Evolutionary conservation across 352 stramenopile species (phyloP), one percentile per base, ranked within the genome.

Genomic region (Globisporangium sylvaticum): DNA sequence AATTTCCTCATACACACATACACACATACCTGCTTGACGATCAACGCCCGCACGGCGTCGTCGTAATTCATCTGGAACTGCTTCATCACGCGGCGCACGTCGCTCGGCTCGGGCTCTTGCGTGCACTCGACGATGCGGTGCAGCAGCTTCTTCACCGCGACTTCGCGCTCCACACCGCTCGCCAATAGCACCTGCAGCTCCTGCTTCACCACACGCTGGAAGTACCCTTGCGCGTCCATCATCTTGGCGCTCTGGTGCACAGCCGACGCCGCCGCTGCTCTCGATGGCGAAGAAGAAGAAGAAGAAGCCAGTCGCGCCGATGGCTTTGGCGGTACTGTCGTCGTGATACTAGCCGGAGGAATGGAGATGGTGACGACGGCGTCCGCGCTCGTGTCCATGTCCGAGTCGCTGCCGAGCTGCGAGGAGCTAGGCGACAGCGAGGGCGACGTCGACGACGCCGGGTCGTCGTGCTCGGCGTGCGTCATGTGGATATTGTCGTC

Each of bases 31-130:
- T 95, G 85, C 71, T 95, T 95, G 5, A 95, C 87, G 62, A 95
- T 95, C 18, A 95, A 67, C 22, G 87, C 87, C 29, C 87, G 87
- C 58, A 92, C 81, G 1, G 87, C 87, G 66, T 95, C 87, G 71
- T 95, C 87, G 66, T 90, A 77, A 57, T 91, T 91, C 83, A 95
- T 93, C 67, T 93, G 80, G 71, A 95, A 95, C 73, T 93, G 82
- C 25, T 76, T 77, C 87, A 95, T 94, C 10, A 95, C 87, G 57
- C 76, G 77, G 24, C 82, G 80, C 39, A 95, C 87, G 37, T 91
- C 85, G 50, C 62, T 70, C 6, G 83, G 70, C 25, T 88, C 75
- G 7, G 87, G 87, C 52, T 85, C 73, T 22, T 87, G 71, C 1
- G 81, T 90, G 27, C 75, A 83, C 60, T 83, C 73, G 14, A 95